Conservation (phyloP, 192 early-diverging fungal species). For the Podila clonocystis region DNA sequence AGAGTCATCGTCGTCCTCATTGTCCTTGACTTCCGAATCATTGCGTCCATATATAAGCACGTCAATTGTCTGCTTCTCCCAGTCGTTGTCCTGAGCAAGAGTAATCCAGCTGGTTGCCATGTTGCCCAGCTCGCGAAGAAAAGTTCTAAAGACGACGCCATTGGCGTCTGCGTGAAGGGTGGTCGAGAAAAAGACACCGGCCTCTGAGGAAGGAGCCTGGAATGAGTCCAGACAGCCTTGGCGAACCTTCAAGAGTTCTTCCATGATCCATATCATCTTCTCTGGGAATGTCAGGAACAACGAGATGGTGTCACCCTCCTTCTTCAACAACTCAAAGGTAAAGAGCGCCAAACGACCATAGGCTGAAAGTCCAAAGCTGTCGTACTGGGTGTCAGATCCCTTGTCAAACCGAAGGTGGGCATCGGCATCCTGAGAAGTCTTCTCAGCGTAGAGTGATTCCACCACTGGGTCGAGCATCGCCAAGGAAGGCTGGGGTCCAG, state of each 20-base stretch:
- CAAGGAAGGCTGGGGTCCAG: conserved; percentile 35
- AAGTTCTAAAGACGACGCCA: conserved; percentile 40
- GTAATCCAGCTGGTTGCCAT: conserved; percentile 38
- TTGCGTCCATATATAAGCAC: conserved; percentile 3
- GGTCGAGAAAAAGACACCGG: conserved; percentile 40
- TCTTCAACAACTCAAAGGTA: conserved; percentile 52
- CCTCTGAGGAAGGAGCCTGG: conserved; percentile 36
- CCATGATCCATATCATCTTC: conserved; percentile 48
- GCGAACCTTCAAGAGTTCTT: conserved; percentile 33
- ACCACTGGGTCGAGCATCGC: conserved; percentile 29
- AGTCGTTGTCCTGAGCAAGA: conserved; percentile 19
- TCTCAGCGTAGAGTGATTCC: conserved; percentile 28
- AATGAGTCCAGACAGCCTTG: conserved; percentile 48
- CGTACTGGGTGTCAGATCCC: conserved; percentile 33
- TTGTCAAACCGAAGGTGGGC: not conserved
- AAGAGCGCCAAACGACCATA: conserved; percentile 59
- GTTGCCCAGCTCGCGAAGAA: conserved; percentile 21
- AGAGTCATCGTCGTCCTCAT: conserved; percentile 25
- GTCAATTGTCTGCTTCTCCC: conserved; percentile 33
- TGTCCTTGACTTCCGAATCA: not conserved
- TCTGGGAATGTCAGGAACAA: conserved; percentile 41
- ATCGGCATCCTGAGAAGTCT: not conserved
- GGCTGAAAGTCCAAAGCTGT: conserved; percentile 60
- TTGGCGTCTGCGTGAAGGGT: conserved; percentile 36
- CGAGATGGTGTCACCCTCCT: conserved; percentile 13